Base-by-base conservation (phyloP, 768 basidiomycete species). In the Floccularia luteovirens region DNA sequence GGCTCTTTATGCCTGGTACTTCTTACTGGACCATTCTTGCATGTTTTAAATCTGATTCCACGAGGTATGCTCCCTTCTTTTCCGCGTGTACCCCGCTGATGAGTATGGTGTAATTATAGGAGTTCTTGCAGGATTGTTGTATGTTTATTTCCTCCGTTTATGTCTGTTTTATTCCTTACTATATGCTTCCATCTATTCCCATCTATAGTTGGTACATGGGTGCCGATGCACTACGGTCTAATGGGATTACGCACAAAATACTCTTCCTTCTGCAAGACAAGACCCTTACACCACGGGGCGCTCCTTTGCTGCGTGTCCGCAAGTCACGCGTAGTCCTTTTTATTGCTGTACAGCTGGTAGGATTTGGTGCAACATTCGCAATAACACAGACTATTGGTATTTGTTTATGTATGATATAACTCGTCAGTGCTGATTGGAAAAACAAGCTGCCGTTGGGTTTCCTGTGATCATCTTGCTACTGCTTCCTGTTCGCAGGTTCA, bases 41-140 rank as follows among this genome's bases (percentile, higher is more conserved):
- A 86, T 49, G 68, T 93, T 17, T 61, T 94, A 20, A 69, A 74
- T 25, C 65, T 90, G 43, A 87, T 96, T 43, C 90, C 91, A 0
- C 68, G 89, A 56, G 82, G 74, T 55, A 43, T 41, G 50, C 32
- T 19, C 31, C 53, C 51, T 39, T 38, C 24, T 39, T 40, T 35
- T n/a, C 14, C 19, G 12, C 33, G 25, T 10, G 10, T 10, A 10
- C 10, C 28, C 14, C 32, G 17, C 24, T 47, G 24, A 10, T 17
- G 35, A 24, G 17, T 30, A 39, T n/a, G 23, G 31, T 24, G 3
- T 39, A 14, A 43, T 24, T 27, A 6, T 38, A 62, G 80, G 82
- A 23, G 85, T 84, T 10, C 68, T 93, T 16, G 89, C 89, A 11
- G 90, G 90, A 1, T 66, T 92, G 13, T 94, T 94, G 87, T 90